Conservation (phyloP, 305 asterid genomes). For the Fraxinus xanthoxyloides region DNA sequence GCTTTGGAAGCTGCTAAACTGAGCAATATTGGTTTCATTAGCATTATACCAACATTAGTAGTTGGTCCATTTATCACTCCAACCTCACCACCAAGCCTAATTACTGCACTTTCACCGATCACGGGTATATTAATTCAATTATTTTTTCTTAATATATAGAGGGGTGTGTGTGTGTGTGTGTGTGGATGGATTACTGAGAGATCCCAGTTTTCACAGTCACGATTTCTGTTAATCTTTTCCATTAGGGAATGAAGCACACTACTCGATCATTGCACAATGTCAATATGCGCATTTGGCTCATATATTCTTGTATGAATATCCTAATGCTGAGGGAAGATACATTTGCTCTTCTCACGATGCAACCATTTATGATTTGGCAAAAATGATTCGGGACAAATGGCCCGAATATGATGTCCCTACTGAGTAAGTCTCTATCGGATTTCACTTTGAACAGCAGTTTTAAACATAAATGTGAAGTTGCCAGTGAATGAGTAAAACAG, state of each 20-base stretch:
- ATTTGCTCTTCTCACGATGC: constrained; percentile 81
- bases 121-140: constrained; percentile 40
- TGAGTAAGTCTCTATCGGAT: constrained; percentile 41
- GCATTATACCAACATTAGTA: constrained; percentile 79
- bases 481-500: constrained; percentile 24
- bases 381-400: constrained; percentile 67
- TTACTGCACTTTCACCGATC: constrained; percentile 82
- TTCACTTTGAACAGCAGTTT: neutral
- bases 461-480: neutral
- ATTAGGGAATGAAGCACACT: constrained; percentile 74
- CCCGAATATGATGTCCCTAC: constrained; percentile 78
- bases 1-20: constrained; percentile 63
- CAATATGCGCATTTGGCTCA: constrained; percentile 82
- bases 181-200: too few species aligned
- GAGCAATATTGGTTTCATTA: constrained; percentile 57
- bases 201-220: neutral
- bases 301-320: constrained; percentile 80
- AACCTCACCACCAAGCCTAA: constrained; percentile 79
- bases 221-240: neutral
- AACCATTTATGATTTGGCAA: constrained; percentile 63
- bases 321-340: constrained; percentile 71
- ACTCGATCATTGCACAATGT: constrained; percentile 78
- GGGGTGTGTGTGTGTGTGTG: too few species aligned
- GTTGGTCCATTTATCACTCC: constrained; percentile 82
- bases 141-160: too few species aligned